phyloP scores from a whole-genome alignment of 2,329 filamentous ascomycete genomes.

The Fusarium nanum region DNA sequence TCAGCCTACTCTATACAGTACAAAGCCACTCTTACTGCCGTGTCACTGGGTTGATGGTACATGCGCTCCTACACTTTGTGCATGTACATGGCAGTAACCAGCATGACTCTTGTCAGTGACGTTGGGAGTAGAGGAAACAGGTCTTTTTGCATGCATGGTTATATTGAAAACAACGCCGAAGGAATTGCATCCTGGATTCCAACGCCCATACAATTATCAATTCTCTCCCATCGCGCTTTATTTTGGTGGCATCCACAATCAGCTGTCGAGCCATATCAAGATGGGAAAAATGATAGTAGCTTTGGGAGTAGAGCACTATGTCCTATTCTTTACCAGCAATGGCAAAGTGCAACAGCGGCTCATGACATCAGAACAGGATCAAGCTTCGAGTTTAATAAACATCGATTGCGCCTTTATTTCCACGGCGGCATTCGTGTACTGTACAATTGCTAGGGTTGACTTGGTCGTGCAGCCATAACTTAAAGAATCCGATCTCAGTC shows the following conservation, averaged over 20 bases:
- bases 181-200: not conserved
- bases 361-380: not conserved
- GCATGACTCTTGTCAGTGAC: conserved; percentile 19
- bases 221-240: not conserved
- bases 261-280: not conserved
- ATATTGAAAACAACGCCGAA: not conserved
- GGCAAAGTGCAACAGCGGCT: not conserved
- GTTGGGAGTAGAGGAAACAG: conserved; percentile 3
- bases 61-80: conserved; percentile 9
- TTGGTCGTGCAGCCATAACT: not conserved
- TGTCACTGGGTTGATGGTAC: not conserved
- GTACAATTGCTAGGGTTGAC: not conserved
- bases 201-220: not conserved
- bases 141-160: conserved; percentile 6
- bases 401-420: not conserved
- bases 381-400: not conserved
- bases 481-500: not conserved
- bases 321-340: not conserved
- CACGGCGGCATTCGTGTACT: not conserved
- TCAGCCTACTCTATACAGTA: not conserved
- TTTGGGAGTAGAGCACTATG: not conserved
- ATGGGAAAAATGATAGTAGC: not conserved
- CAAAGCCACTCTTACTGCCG: not conserved
- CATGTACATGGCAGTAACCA: conserved; percentile 7
- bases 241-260: conserved; percentile 13